Evolutionary conservation across 2,329 filamentous ascomycete species (phyloP).

Genomic region (Dothideomycetidae sp.): DNA sequence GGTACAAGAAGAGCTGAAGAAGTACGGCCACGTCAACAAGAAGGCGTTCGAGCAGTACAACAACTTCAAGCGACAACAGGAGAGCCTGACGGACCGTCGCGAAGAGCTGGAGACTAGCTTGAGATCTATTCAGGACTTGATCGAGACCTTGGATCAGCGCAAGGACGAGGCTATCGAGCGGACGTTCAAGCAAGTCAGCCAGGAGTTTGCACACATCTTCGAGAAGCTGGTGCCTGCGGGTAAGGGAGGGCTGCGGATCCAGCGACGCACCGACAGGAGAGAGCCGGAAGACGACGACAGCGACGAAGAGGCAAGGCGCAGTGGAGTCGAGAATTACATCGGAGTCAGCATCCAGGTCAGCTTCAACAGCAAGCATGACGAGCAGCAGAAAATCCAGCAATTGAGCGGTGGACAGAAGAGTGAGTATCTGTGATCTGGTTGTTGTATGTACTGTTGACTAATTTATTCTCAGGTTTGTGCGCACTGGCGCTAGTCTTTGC

Average conservation of each 20-base stretch:
- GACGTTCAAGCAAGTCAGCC: constrained; percentile 94
- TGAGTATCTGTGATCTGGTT: too few species aligned
- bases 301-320: constrained; percentile 27
- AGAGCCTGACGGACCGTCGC: constrained; percentile 69
- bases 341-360: constrained; percentile 94
- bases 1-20: constrained; percentile 84
- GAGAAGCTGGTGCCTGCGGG: constrained; percentile 90
- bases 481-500: constrained; percentile 96
- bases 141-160: constrained; percentile 79
- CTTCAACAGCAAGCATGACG: constrained; percentile 97
- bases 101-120: constrained; percentile 79
- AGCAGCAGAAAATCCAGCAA: constrained; percentile 95
- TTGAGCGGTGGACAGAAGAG: constrained; percentile 96
- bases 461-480: constrained; percentile 56
- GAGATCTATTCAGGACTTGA: constrained; percentile 77
- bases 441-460: constrained; percentile 10
- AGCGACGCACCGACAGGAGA: constrained; percentile 67
- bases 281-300: constrained; percentile 46
- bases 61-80: constrained; percentile 85
- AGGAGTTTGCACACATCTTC: constrained; percentile 85
- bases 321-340: constrained; percentile 78
- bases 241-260: constrained; percentile 81
- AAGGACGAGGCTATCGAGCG: constrained; percentile 98
- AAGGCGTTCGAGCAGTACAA: constrained; percentile 99
- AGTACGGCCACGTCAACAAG: constrained; percentile 97